These are phyloP conservation scores for Camelina sativa DNA, from an alignment of 345 rosid genomes.

Conservation along the genomic window DNA sequence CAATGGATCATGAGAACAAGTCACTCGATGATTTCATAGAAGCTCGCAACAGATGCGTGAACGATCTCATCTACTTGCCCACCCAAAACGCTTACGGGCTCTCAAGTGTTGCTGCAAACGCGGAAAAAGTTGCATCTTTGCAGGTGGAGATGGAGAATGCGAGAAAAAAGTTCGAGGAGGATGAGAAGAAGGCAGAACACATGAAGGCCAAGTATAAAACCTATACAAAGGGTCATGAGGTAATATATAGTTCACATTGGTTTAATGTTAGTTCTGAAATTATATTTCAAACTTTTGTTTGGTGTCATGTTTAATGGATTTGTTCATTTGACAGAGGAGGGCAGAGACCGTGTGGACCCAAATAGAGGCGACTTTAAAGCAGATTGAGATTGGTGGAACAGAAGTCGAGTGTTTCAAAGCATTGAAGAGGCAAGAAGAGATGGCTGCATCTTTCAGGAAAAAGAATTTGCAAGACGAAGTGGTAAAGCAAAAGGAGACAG, in stretches of 20 bases:
- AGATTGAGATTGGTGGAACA: constrained; percentile 82
- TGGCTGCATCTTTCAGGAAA: constrained; percentile 85
- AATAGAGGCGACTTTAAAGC: constrained; percentile 79
- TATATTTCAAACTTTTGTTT: neutral
- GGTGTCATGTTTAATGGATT: constrained; percentile 21
- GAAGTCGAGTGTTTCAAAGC: constrained; percentile 92
- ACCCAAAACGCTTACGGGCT: constrained; percentile 85
- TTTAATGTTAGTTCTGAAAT: neutral
- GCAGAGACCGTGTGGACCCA: constrained; percentile 76
- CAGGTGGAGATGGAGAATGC: constrained; percentile 78
- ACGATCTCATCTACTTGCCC: constrained; percentile 97
- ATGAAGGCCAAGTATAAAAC: constrained; percentile 80
- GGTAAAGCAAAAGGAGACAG: constrained; percentile 88
- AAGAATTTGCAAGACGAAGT: constrained; percentile 84
- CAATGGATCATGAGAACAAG: constrained; percentile 92
- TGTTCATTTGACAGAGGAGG: constrained; percentile 58
- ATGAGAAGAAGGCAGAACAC: constrained; percentile 83
- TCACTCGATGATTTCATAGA: constrained; percentile 82
- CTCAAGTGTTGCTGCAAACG: constrained; percentile 90
- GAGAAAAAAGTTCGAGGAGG: constrained; percentile 75
- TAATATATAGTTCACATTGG: constrained; percentile 41
- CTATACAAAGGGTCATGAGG: constrained; percentile 97
- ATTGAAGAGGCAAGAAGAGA: constrained; percentile 91
- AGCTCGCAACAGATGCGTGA: constrained; percentile 87
- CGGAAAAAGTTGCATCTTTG: constrained; percentile 87